Base-by-base conservation (phyloP, 2,329 filamentous ascomycete species). In the Cercospora zeae-maydis region DNA sequence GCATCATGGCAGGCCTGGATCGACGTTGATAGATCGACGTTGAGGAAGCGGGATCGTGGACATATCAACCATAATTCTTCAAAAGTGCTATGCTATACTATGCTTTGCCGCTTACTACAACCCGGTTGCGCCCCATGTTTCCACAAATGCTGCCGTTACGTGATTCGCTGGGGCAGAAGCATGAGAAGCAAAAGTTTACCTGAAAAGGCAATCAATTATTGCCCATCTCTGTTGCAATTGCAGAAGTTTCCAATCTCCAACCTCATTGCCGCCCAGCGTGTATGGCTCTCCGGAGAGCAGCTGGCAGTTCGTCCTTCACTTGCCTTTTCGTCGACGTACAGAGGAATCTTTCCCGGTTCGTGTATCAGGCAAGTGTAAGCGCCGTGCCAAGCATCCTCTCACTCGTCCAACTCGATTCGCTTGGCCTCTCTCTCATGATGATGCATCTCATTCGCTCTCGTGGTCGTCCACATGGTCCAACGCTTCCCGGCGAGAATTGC, bases 1-100 rank as follows among this genome's bases (percentile, higher is more conserved):
- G 53, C 53, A 56, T 56, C 53, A 56, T 56, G 34, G 10, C 21
- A n/a, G 19, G 53, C 39, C 53, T 56, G 37, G 53, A 42, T 56
- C 34, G 51, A 39, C 19, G 52, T 37, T 7, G 19, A 21, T 13
- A 37, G 4, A n/a, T n/a, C n/a, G n/a, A 27, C 24, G 24, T 27
- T 27, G 24, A 27, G 24, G 6, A 27, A 27, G 24, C 34, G 34
- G 21, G 4, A 21, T 16, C 37, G 33, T 36, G 52, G 52, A 36
- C 7, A 2, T 11, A 19, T 11, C 2, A 36, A 30, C 53, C 19
- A 14, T 56, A 27, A 3, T 13, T 21, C 7, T 24, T 27, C 10
- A 9, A 19, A 21, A 42, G 16, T 2, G n/a, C n/a, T 42, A 55
- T 53, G 49, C 49, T 53, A 27, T 27, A 9, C 14, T 21, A 0